Base-by-base conservation (phyloP, 2,329 filamentous ascomycete species). In the Endoconidiophora laricicola region DNA sequence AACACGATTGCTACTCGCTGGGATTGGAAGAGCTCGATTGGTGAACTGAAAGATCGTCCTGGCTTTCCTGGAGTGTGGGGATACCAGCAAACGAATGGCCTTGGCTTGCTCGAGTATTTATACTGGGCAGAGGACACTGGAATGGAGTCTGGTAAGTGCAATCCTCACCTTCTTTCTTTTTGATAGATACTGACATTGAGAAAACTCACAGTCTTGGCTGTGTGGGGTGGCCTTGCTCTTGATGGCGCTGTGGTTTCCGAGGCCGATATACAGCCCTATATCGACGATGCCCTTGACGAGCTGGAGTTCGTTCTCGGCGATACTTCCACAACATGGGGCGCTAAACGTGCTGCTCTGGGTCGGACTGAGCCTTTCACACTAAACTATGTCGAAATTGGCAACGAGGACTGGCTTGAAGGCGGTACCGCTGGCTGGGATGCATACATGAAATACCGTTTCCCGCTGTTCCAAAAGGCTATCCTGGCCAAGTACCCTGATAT, bases 311-410 rank as follows among this genome's bases (percentile, higher is more conserved):
- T 81, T 33, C 67, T 69, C 9, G 78, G 78, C 2, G 63, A 71
- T 37, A 59, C 63, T 1, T 63, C 67, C 43, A 74, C 74, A 1
- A 68, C 67, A 22, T 80, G 73, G 66, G 78, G 79, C 12, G 66
- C 70, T 3, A 61, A 70, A 5, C 74, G 79, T 16, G 76, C 76
- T 5, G 62, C 70, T 41, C 66, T 79, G 2, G 79, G 79, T 3
- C 73, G 81, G 56, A 69, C 75, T 0, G 67, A 76, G 52, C 79
- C 79, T 0, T 83, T 76, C 63, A 65, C 60, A 26, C 66, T 83
- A 45, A 65, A 71, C 9, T 79, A 73, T 56, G 74, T 83, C 49
- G 79, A 83, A 61, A 63, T 83, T 41, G 79, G 80, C 52, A 83
- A 83, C 59, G 79, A 83, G 59, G 79, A 83, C 56, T 74, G 73